Evolutionary conservation across 192 early-diverging fungal species (phyloP).

Genomic region (Rhizoclosmatium sp.): DNA sequence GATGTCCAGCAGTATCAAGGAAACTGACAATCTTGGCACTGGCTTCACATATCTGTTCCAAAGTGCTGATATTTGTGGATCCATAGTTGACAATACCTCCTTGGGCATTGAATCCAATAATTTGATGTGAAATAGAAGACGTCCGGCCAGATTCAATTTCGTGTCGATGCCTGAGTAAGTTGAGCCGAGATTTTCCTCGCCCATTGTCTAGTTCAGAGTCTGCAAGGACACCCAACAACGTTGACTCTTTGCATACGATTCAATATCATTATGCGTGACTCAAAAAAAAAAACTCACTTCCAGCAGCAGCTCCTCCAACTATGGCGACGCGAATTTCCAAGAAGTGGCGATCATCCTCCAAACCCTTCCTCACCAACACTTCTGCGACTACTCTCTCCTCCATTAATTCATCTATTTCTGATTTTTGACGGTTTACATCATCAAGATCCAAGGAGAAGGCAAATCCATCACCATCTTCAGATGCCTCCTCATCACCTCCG

Average conservation of each 20-base stretch:
- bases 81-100: conserved; percentile 82
- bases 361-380: conserved; percentile 71
- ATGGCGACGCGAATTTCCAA: conserved; percentile 85
- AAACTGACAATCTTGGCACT: conserved; percentile 86
- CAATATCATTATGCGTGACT: neutral
- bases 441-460: conserved; percentile 38
- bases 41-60: conserved; percentile 85
- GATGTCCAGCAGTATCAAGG: conserved; percentile 88
- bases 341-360: conserved; percentile 67
- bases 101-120: conserved; percentile 81
- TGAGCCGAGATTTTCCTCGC: conserved; percentile 81
- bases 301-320: conserved; percentile 79
- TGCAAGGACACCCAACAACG: conserved; percentile 81
- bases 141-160: conserved; percentile 91
- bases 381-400: conserved; percentile 72
- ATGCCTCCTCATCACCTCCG: neutral
- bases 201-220: conserved; percentile 89
- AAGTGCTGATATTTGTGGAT: conserved; percentile 74
- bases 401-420: neutral
- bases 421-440: conserved; percentile 38
- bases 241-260: conserved; percentile 65
- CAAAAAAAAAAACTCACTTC: conserved; percentile 47
- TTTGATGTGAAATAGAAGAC: conserved; percentile 85
- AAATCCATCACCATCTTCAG: conserved; percentile 21
- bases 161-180: conserved; percentile 88